Percentiles rank a stretch among this genome's conserved stretches.
Evolutionary conservation across 768 basidiomycete species (phyloP).

Genomic region (Porphyrellus cyaneotinctus): DNA sequence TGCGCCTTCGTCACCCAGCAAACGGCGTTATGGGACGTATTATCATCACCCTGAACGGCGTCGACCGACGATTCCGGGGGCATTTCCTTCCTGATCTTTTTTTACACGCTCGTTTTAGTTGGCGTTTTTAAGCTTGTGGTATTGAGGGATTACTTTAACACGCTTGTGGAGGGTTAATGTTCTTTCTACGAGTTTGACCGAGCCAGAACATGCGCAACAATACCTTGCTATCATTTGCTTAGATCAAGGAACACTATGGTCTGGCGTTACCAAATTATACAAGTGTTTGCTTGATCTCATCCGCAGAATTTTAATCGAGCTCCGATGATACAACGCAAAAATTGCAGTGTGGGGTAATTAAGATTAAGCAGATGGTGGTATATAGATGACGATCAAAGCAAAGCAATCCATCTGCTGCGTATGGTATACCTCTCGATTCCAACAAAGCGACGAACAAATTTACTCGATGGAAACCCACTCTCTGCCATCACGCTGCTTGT

Average conservation of each 20-base stretch:
- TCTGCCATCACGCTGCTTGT: constrained; percentile 36
- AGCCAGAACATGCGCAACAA: no score
- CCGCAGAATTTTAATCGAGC: no score
- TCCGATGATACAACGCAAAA: no score
- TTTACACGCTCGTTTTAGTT: not conserved
- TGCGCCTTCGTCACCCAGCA: constrained; percentile 32
- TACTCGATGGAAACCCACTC: constrained; percentile 28
- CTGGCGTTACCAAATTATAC: no score
- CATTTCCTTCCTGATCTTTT: constrained; percentile 36
- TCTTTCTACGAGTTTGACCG: not conserved
- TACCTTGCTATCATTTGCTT: no score
- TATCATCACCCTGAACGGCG: constrained; percentile 80
- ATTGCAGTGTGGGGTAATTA: constrained; percentile 9
- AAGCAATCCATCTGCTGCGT: constrained; percentile 9
- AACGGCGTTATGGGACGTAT: constrained; percentile 70
- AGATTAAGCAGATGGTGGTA: constrained; percentile 26
- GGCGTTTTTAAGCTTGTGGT: not conserved
- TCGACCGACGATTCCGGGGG: constrained; percentile 53
- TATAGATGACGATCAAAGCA: constrained; percentile 10
- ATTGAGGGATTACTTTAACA: not conserved
- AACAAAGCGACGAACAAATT: not conserved
- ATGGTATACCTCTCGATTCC: not conserved
- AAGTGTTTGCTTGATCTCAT: no score
- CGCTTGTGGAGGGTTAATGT: not conserved
- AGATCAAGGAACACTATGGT: no score